Conservation (phyloP, 1,139 yeast species). For the Meyerozyma guilliermondii region DNA sequence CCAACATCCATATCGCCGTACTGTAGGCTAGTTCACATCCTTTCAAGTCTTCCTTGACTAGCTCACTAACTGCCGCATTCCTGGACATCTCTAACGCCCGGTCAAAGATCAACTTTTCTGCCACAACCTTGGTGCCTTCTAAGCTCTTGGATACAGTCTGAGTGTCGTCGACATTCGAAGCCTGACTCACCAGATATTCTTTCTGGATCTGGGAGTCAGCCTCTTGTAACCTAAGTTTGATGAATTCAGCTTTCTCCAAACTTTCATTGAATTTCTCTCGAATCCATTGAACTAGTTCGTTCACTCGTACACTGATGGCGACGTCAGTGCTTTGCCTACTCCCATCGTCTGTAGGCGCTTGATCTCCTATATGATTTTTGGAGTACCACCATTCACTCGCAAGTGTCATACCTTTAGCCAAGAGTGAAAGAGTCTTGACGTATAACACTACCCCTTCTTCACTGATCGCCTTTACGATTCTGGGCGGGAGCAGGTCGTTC, state of each 20-base stretch:
- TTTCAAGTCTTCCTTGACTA: conserved; percentile 66
- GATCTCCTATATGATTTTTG: conserved; percentile 24
- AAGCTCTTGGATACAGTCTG: conserved; percentile 1
- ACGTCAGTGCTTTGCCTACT: neutral
- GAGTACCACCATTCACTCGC: conserved; percentile 87
- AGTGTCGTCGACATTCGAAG: conserved; percentile 6
- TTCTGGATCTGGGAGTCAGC: conserved; percentile 31
- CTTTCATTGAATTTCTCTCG: conserved; percentile 85
- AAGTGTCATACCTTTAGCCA: conserved; percentile 79
- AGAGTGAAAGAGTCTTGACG: conserved; percentile 72
- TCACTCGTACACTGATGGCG: conserved; percentile 38
- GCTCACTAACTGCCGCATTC: conserved; percentile 84
- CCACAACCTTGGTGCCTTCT: conserved; percentile 36
- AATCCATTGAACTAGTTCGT: conserved; percentile 88
- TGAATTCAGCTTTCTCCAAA: conserved; percentile 80
- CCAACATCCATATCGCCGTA: conserved; percentile 93
- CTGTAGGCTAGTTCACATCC: conserved; percentile 88
- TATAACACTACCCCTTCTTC: conserved; percentile 85
- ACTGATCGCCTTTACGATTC: conserved; percentile 55
- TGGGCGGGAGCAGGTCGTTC: conserved; percentile 51
- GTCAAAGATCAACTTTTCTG: conserved; percentile 85
- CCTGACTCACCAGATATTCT: conserved; percentile 4
- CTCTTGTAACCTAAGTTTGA: conserved; percentile 52
- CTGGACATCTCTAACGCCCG: conserved; percentile 91
- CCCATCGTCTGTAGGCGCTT: neutral